Base-by-base conservation (phyloP, 345 rosid genomes). In the Mangifera indica region DNA sequence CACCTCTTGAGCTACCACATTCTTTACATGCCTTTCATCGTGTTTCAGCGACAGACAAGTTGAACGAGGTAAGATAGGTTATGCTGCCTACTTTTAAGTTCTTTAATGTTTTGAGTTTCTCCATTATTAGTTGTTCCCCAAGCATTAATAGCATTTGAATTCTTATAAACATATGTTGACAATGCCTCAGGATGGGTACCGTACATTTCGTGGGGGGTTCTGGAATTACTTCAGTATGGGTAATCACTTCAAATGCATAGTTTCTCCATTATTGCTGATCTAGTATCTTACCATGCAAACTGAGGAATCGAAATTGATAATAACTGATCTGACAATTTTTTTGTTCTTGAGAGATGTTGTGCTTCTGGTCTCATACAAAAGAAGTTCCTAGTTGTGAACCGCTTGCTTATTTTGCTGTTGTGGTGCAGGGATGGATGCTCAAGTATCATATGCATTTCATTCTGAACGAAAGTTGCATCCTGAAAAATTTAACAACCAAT, bases 161-260 rank as follows among this genome's bases (percentile, higher is more conserved):
- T 76, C 60, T 76, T 61, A 73, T n/a, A 10, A 42, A 17, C 32
- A 72, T 70, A 26, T 40, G 67, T 76, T 64, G 71, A 18, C 62
- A 67, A 21, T 60, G 72, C 81, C 71, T 53, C 89, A 95, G 98
- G 98, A 92, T 78, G 99, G 98, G 66, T 77, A 15, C 81, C 87
- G 86, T 76, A 95, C 99, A 61, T 95, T 88, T 84, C 89, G 93
- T 32, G 98, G 99, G 17, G 98, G 99, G 66, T 92, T 92, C 84
- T 95, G 99, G 98, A 95, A 92, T 79, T 92, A 95, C 85, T 95
- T 92, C 76, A 95, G 98, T 83, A 83, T 95, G 82, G 99, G 98
- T 95, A 79, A 83, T 6, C 62, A 51, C 49, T 29, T 62, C 34
- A 65, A 8, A 18, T 49, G 15, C 15, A 37, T 37, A 37, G 42